Base-by-base conservation (phyloP, 169 alveolate genomes). In the Plasmodium cynomolgi region DNA sequence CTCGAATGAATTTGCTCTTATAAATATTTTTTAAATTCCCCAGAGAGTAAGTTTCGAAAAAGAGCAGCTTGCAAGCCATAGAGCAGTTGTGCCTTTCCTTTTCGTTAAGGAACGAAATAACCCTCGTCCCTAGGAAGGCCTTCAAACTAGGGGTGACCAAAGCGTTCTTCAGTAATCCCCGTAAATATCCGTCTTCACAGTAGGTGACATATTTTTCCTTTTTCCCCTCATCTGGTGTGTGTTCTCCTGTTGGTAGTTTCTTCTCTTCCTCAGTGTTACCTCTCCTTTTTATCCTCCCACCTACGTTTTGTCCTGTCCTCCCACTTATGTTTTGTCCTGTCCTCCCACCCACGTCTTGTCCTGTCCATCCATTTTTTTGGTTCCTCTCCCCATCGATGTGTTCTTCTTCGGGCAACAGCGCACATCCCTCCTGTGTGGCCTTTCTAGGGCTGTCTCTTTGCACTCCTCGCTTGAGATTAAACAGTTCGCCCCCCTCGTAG, bases 101-200 rank as follows among this genome's bases (percentile, higher is more conserved):
- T 50, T 85, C 93, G 20, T 85, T 85, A n/a, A 85, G 58, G 73
- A 85, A 85, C 3, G 93, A 85, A 31, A 85, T 85, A 6, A 85
- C 73, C 41, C 62, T 85, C 26, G 81, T 85, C 37, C 93, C 93
- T 3, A 85, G 15, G 41, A 56, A 54, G 17, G 44, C 44, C 15
- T 75, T 33, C 54, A 85, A 23, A 34, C 84, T 50, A 3, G 93
- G 80, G 8, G 29, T 85, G 9, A 85, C 71, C 31, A 85, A 26
- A 6, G 93, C 85, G 37, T 33, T 85, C 39, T 75, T 85, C 47
- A 85, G 73, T 17, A 85, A 44, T 17, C 73, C 41, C 39, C 93
- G 50, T 44, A 85, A 44, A 74, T 85, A 85, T 0, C 93, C 93
- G 9, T 74, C 80, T 9, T 85, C 84, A 50, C 84, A 85, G 84